Percentiles rank a stretch among this genome's conserved stretches.
Conservation (phyloP, 73 alveolate species). For the Stentor roeselii region DNA sequence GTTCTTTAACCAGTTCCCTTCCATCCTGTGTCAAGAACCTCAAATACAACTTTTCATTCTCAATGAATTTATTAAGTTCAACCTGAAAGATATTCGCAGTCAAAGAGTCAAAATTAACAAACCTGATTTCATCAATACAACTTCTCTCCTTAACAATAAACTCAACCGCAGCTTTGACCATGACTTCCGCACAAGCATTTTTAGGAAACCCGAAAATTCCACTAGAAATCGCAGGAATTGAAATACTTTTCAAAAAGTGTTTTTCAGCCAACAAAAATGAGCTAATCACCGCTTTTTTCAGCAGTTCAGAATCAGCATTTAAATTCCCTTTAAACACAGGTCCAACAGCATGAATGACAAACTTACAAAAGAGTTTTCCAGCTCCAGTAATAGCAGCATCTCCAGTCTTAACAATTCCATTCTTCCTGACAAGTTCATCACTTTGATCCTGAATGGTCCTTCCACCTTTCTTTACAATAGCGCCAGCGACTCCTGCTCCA, state of each 20-base stretch:
- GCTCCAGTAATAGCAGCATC: slow-evolving; percentile 64
- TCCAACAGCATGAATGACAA: slow-evolving; percentile 86
- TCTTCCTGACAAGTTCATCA: not conserved
- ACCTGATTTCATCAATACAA: not conserved
- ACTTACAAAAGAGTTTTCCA: slow-evolving; percentile 70
- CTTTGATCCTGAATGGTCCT: slow-evolving; percentile 15
- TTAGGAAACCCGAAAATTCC: slow-evolving; percentile 74
- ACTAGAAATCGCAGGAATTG: slow-evolving; percentile 73
- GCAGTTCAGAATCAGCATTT: slow-evolving; percentile 17
- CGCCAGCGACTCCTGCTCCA: slow-evolving; percentile 81
- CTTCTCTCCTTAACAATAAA: slow-evolving; percentile 28
- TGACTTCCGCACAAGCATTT: slow-evolving; percentile 42
- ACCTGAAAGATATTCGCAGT: not conserved
- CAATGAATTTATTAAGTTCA: not conserved
- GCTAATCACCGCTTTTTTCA: not conserved
- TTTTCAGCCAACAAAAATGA: slow-evolving; percentile 32
- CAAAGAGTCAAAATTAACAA: not conserved
- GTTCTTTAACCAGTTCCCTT: no score
- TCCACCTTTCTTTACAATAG: slow-evolving; percentile 79
- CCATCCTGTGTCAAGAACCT: no score
- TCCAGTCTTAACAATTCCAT: slow-evolving; percentile 47
- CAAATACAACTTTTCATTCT: no score
- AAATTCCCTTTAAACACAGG: slow-evolving; percentile 62
- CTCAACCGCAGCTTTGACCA: slow-evolving; percentile 14
- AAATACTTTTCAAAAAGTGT: slow-evolving; percentile 26